Conservation (phyloP, 257 asterid species). For the Plantago elongata region DNA sequence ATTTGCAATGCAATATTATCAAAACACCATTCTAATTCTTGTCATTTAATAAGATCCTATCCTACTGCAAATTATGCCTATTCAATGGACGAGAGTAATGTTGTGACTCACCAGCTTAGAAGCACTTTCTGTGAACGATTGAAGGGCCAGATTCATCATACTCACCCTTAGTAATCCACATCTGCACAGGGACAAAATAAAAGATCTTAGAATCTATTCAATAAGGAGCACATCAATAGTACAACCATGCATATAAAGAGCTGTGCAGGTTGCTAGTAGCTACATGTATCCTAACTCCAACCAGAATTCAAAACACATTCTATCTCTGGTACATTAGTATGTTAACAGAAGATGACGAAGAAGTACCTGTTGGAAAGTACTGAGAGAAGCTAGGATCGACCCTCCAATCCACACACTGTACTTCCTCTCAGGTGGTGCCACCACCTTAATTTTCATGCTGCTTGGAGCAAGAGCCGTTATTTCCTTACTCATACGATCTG, state of each 20-base stretch:
- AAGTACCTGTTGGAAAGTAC: slow-evolving; percentile 66
- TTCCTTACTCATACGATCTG: slow-evolving; percentile 70
- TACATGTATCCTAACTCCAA: neutral
- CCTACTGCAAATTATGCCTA: too few species aligned
- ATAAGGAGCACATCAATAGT: neutral
- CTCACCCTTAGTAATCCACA: slow-evolving; percentile 59
- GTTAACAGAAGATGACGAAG: neutral
- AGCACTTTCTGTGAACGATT: slow-evolving; percentile 63
- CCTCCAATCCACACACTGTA: slow-evolving; percentile 82
- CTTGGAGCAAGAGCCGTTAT: slow-evolving; percentile 60
- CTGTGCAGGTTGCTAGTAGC: neutral
- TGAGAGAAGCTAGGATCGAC: slow-evolving; percentile 58
- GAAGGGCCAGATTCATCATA: slow-evolving; percentile 61
- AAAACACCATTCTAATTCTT: neutral
- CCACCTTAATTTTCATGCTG: slow-evolving; percentile 64
- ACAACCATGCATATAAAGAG: neutral
- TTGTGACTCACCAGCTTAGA: slow-evolving; percentile 30
- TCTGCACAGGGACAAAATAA: slow-evolving; percentile 28
- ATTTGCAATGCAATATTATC: neutral
- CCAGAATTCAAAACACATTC: neutral
- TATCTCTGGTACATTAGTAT: neutral
- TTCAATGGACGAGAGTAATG: neutral
- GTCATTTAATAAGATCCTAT: too few species aligned
- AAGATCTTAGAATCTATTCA: slow-evolving; percentile 1
- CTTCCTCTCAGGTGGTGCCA: slow-evolving; percentile 67